phyloP scores from a whole-genome alignment of 2,329 filamentous ascomycete genomes.

The Epichloe typhina region DNA sequence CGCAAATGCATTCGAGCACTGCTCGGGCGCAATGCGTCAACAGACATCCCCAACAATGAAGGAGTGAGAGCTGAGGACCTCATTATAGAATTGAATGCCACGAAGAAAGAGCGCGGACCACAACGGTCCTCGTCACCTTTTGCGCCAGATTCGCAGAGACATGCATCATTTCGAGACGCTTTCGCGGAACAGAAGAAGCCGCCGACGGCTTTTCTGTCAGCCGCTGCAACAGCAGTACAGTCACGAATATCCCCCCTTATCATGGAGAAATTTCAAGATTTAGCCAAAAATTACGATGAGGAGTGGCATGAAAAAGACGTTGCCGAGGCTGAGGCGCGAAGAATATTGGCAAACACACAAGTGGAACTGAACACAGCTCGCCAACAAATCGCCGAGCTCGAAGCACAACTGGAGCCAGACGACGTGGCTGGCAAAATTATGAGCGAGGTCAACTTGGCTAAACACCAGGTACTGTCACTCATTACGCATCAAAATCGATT shows the following conservation, averaged over 20 bases:
- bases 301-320: slow-evolving; percentile 63
- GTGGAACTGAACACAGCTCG: slow-evolving; percentile 50
- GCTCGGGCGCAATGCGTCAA: slow-evolving; percentile 66
- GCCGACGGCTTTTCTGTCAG: slow-evolving; percentile 38
- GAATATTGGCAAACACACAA: slow-evolving; percentile 52
- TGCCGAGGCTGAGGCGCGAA: slow-evolving; percentile 53
- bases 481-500: slow-evolving; percentile 40
- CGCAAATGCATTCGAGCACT: slow-evolving; percentile 78
- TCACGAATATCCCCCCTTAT: slow-evolving; percentile 58
- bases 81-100: slow-evolving; percentile 62
- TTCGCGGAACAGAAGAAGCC: slow-evolving; percentile 30
- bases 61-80: slow-evolving; percentile 77
- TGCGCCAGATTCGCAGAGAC: slow-evolving; percentile 47
- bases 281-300: slow-evolving; percentile 59
- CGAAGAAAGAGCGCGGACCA: slow-evolving; percentile 51
- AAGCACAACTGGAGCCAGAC: slow-evolving; percentile 40
- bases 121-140: slow-evolving; percentile 66
- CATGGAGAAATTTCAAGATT: slow-evolving; percentile 57
- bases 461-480: slow-evolving; percentile 35
- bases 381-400: slow-evolving; percentile 45
- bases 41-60: slow-evolving; percentile 69
- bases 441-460: slow-evolving; percentile 36
- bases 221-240: slow-evolving; percentile 56
- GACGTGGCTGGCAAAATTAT: slow-evolving; percentile 36
- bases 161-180: slow-evolving; percentile 39